phyloP scores from a whole-genome alignment of 1,284 basidiomycete genomes.

The Ceratobasidium sp. region DNA sequence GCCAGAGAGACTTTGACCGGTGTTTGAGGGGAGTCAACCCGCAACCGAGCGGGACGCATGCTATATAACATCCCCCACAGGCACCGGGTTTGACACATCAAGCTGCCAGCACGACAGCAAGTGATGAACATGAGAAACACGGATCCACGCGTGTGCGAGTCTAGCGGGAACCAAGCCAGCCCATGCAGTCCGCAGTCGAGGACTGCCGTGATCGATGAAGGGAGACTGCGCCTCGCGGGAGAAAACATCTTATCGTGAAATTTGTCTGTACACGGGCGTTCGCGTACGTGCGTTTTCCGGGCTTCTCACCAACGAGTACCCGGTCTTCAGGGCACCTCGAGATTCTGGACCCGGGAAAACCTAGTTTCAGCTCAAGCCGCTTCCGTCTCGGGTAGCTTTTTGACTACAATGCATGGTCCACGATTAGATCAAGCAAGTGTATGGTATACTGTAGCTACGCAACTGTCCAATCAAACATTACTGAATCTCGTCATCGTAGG shows the following conservation, averaged over 20 bases:
- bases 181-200: constrained; percentile 41
- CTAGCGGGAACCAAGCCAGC: not conserved
- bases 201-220: constrained; percentile 21
- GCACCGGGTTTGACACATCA: constrained; percentile 35
- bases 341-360: not conserved
- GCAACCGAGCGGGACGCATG: not conserved
- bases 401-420: no score
- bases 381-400: not conserved
- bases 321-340: constrained; percentile 6
- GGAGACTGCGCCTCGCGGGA: constrained; percentile 14
- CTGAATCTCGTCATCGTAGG: constrained; percentile 15
- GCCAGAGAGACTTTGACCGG: constrained; percentile 2
- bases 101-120: constrained; percentile 5
- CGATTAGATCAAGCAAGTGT: not conserved
- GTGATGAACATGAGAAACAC: constrained; percentile 25
- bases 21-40: constrained; percentile 11
- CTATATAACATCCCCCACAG: constrained; percentile 25
- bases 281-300: constrained; percentile 5
- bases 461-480: not conserved
- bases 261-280: constrained; percentile 24
- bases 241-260: constrained; percentile 23
- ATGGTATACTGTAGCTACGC: not conserved
- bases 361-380: not conserved
- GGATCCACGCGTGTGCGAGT: constrained; percentile 34
- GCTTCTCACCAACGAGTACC: not conserved